Base-by-base conservation (phyloP, 371 early-diverging fungal species). In the Mucor circinelloides region DNA sequence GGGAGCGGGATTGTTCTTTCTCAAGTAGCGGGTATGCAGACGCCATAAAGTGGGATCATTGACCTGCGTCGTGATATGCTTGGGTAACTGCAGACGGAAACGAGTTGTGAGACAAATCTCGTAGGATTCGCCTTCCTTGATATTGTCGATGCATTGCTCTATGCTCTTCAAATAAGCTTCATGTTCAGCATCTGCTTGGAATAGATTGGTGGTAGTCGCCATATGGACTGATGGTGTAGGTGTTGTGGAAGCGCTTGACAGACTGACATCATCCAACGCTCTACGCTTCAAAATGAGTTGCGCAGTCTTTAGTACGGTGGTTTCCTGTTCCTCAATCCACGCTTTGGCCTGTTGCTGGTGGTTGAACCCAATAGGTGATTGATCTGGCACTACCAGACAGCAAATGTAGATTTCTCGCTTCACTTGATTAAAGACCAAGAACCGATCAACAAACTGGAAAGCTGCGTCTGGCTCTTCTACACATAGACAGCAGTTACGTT, bases 21-120 rank as follows among this genome's bases (percentile, higher is more conserved):
- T 85, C 42, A 98, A 64, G 36, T 83, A 74, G 17, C 67, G 68
- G 0, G 79, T 72, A 76, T 96, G 96, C 2, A 94, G 70, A 3
- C 78, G 82, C 67, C 74, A 76, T 6, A 80, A 80, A 6, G 79
- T 67, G 21, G 72, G 64, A 40, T 71, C 66, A 4, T 15, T 6
- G 8, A 48, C 12, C 23, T 48, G 3, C 6, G 57, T n/a, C 17
- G 58, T 50, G 2, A 79, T 54, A 3, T 69, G 60, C 42, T 70
- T 69, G 17, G 81, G 78, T 0, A 90, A 28, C 1, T 54, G 46
- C 3, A 77, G 55, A 21, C 85, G 78, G 74, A 95, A 89, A 34
- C 93, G 93, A 0, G 94, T 95, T 0, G 99, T 98, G 59, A 98
- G 70, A 73, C 97, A 97, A 2, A 97, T 74, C 72, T 98, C 97